Evolutionary conservation across 257 asterid genomes (phyloP).

Genomic region (Scutellaria barbata): DNA sequence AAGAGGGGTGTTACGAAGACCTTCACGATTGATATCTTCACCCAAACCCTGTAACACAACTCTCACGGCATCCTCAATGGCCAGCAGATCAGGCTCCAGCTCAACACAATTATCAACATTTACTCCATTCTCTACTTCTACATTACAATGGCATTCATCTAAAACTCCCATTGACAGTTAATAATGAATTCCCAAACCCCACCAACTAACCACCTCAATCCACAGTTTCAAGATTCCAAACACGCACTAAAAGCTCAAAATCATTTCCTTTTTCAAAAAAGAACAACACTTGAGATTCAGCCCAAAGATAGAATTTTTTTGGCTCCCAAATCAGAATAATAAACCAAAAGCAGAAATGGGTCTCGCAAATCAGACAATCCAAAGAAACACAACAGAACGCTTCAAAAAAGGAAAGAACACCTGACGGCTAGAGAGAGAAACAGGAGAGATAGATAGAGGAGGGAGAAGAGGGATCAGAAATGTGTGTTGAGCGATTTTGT

Average conservation of each 20-base stretch:
- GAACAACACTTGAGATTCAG: slow-evolving; percentile 35
- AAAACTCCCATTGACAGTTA: slow-evolving; percentile 79
- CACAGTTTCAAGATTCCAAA: slow-evolving; percentile 29
- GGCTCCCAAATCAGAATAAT: slow-evolving; percentile 30
- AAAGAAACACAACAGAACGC: not conserved
- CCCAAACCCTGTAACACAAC: slow-evolving; percentile 87
- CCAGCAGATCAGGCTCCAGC: slow-evolving; percentile 53
- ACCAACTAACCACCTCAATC: slow-evolving; percentile 37
- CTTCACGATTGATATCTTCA: slow-evolving; percentile 91
- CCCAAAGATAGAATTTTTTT: slow-evolving; percentile 43
- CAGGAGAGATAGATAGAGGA: slow-evolving; percentile 8
- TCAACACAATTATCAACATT: slow-evolving; percentile 49
- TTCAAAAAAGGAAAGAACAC: not conserved
- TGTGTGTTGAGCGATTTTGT: slow-evolving; percentile 42
- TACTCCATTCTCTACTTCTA: slow-evolving; percentile 66
- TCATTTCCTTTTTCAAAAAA: not conserved
- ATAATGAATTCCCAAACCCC: slow-evolving; percentile 21
- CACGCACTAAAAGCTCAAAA: slow-evolving; percentile 2
- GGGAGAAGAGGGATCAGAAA: slow-evolving; percentile 41
- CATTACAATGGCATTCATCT: slow-evolving; percentile 69
- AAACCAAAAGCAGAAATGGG: slow-evolving; percentile 20
- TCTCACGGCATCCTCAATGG: slow-evolving; percentile 83
- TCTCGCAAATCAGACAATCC: not conserved
- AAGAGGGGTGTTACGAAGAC: slow-evolving; percentile 75
- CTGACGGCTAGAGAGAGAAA: slow-evolving; percentile 1